Conservation (phyloP, 1,284 basidiomycete genomes). For the Hymenochaete sp. region DNA sequence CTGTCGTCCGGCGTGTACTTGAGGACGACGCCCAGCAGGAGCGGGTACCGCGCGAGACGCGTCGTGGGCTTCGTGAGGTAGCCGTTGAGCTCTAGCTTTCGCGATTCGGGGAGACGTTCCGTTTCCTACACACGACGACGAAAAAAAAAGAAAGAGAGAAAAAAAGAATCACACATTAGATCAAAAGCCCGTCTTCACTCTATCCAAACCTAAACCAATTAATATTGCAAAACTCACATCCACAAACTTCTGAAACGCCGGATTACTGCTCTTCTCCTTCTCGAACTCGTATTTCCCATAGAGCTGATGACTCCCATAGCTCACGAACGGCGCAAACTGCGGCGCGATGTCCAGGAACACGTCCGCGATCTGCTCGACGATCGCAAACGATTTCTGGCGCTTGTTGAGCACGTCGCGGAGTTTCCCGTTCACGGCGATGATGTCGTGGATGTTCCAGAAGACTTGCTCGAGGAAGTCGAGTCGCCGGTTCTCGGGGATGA, state of each 20-base stretch:
- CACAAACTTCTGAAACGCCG: constrained; percentile 93
- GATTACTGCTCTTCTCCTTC: constrained; percentile 92
- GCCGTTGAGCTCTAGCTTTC: constrained; percentile 95
- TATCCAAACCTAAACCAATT: no score
- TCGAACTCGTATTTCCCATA: constrained; percentile 99
- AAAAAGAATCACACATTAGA: constrained; percentile 24
- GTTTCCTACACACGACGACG: constrained; percentile 47
- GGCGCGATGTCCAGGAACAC: constrained; percentile 85
- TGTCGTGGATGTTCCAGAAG: constrained; percentile 97
- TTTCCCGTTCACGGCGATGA: constrained; percentile 84
- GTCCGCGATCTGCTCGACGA: constrained; percentile 90
- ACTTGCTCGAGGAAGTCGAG: constrained; percentile 90
- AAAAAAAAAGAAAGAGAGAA: constrained; percentile 8
- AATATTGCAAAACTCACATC: no score
- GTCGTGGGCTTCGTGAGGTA: constrained; percentile 99
- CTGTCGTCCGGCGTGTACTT: constrained; percentile 92
- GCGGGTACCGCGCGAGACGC: constrained; percentile 89
- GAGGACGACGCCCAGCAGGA: constrained; percentile 85
- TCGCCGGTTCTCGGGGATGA: constrained; percentile 71
- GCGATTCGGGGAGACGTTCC: constrained; percentile 89
- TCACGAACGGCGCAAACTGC: constrained; percentile 87
- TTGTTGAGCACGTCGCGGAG: constrained; percentile 92
- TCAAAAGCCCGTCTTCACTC: no score
- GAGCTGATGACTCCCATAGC: constrained; percentile 93
- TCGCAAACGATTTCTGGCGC: constrained; percentile 88